Base-by-base conservation (phyloP, 1,284 basidiomycete species). In the Fomitopsis pinicola region DNA sequence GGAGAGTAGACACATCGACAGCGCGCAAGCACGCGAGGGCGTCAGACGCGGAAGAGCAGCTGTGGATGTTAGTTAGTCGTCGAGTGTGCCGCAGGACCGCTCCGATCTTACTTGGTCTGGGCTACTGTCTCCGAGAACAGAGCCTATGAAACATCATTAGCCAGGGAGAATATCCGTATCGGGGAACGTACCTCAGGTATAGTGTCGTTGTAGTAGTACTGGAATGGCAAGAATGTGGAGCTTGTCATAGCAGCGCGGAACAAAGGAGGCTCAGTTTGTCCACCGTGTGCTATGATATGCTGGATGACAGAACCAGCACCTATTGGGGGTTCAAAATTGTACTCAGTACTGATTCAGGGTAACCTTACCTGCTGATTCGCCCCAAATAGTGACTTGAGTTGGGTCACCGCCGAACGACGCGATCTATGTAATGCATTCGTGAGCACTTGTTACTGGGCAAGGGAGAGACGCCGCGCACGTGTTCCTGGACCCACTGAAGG, bases 141-240 rank as follows among this genome's bases (percentile, higher is more conserved):
- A 9, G n/a, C 36, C 52, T 54, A 30, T 10, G 48, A 10, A 30
- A 9, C 2, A 30, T 38, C 8, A 12, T 17, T 33, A n/a, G 30
- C 3, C 30, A 36, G 30, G 14, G 6, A 28, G 14, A 8, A 30
- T 15, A 22, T 12, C 6, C 15, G n/a, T 22, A 19, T 22, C 8
- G 19, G 12, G 19, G 22, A 22, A 22, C 52, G 10, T 38, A 54
- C 52, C 35, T 54, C 52, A 2, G 52, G 52, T 35, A 54, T 54
- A 17, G 35, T 54, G 35, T 54, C 52, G 52, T 54, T 54, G n/a
- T 54, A 54, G 36, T 54, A 54, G 35, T 54, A 54, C 52, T 54
- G 52, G 35, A 26, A 54, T 9, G 52, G 52, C 52, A 54, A 38
- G 36, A 38, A 54, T 8, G 52, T 54, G n/a, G 52, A 54, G 52